phyloP scores from a whole-genome alignment of 306 rosid genomes.

The Trifolium fragiferum region DNA sequence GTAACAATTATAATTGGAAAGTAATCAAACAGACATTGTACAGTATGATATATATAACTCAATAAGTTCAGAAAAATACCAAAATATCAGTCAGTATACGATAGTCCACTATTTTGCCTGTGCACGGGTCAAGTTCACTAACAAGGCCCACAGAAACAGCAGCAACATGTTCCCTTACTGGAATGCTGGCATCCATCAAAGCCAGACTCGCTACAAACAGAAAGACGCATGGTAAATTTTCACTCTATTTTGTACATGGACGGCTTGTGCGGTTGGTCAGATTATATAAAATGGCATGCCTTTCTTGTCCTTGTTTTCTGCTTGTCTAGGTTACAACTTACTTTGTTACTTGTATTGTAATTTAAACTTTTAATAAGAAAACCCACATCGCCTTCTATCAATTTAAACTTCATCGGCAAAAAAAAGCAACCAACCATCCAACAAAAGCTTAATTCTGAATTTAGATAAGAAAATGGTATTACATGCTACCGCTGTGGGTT shows the following conservation, averaged over 20 bases:
- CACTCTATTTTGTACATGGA: not conserved
- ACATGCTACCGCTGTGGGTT: conserved; percentile 6
- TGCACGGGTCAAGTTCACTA: conserved; percentile 78
- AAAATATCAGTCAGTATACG: conserved; percentile 95
- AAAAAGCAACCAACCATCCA: not conserved
- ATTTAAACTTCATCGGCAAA: conserved; percentile 24
- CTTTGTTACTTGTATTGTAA: conserved; percentile 6
- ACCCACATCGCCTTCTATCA: not conserved
- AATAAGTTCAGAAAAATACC: conserved; percentile 53
- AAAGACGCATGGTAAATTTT: conserved; percentile 28
- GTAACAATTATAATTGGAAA: not conserved
- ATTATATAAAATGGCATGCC: conserved; percentile 1
- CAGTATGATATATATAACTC: conserved; percentile 29
- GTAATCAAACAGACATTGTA: conserved; percentile 35
- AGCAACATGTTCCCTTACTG: conserved; percentile 87
- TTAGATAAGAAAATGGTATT: conserved; percentile 17
- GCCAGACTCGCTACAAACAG: conserved; percentile 81
- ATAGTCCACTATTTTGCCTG: conserved; percentile 73
- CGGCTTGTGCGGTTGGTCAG: not conserved
- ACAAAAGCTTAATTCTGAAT: conserved; percentile 23
- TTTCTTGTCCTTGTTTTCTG: conserved; percentile 25
- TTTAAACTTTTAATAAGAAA: not conserved
- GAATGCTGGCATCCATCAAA: conserved; percentile 96
- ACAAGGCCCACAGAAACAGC: conserved; percentile 97
- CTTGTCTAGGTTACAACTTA: conserved; percentile 14